These are phyloP conservation scores for Sphagnum magellanicum DNA, from an alignment of 228 moss, liverwort and hornwort species.

Conservation along the genomic window DNA sequence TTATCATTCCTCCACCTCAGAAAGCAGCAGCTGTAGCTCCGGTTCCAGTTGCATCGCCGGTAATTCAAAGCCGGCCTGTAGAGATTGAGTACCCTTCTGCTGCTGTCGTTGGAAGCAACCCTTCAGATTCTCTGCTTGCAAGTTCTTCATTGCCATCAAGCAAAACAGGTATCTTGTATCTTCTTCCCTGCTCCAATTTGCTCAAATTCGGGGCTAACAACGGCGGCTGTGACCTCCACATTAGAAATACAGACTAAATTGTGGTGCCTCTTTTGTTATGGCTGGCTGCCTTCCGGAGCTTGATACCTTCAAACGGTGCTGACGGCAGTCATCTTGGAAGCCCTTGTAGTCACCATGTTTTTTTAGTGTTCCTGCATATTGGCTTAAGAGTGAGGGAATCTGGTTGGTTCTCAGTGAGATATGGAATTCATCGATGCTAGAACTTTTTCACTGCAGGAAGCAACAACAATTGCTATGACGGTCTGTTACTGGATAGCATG, in stretches of 20 bases:
- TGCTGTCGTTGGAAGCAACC: conserved; percentile 44
- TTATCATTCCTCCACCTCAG: conserved; percentile 55
- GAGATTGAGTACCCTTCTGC: conserved; percentile 31
- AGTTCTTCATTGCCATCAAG: conserved; percentile 57
- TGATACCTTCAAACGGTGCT: too few species aligned
- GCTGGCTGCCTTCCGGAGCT: too few species aligned
- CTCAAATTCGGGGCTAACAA: too few species aligned
- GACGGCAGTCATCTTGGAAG: too few species aligned
- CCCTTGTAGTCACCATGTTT: too few species aligned
- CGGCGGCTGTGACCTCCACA: too few species aligned
- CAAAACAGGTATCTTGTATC: conserved; percentile 32
- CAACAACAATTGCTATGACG: conserved; percentile 18
- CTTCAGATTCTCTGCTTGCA: conserved; percentile 38
- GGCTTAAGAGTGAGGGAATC: too few species aligned
- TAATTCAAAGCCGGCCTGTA: conserved; percentile 20
- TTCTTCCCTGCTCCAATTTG: too few species aligned
- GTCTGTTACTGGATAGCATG: conserved; percentile 25
- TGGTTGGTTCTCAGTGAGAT: background rate
- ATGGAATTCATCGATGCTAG: too few species aligned
- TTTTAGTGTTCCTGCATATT: too few species aligned
- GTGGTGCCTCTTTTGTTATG: too few species aligned
- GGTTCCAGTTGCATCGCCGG: conserved; percentile 35
- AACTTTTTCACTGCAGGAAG: conserved; percentile 20
- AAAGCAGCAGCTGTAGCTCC: conserved; percentile 22
- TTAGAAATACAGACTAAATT: too few species aligned